Conservation (phyloP, 257 asterid genomes). For the Voacanga thouarsii region DNA sequence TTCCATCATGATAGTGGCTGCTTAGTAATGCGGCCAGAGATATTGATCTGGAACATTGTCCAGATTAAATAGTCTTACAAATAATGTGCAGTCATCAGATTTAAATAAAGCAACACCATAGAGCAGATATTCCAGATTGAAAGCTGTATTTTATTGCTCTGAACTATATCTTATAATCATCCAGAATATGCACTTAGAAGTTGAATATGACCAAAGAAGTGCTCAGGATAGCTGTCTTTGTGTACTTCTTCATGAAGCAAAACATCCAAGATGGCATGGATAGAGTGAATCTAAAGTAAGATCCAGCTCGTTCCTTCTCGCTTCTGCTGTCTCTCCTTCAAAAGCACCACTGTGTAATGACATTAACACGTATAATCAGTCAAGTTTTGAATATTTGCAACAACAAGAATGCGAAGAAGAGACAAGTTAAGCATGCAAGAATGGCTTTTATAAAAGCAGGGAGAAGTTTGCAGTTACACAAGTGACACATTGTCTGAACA, state of each 20-base stretch:
- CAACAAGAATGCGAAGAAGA: not conserved
- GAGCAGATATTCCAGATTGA: not conserved
- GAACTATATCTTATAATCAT: not conserved
- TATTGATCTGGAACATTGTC: not conserved
- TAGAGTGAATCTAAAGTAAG: constrained; percentile 77
- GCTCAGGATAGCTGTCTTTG: not conserved
- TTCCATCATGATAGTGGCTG: not conserved
- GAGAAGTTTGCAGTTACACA: not conserved
- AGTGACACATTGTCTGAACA: not conserved
- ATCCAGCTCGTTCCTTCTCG: constrained; percentile 66
- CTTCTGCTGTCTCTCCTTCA: constrained; percentile 50
- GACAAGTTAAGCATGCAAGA: not conserved
- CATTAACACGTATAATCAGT: not conserved
- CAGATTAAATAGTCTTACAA: not conserved
- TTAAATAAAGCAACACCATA: not conserved
- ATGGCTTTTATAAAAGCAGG: not conserved
- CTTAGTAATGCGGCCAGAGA: not conserved
- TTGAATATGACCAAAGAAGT: not conserved
- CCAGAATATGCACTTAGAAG: not conserved
- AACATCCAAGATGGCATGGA: constrained; percentile 81
- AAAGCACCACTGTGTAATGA: constrained; percentile 24
- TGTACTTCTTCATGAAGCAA: constrained; percentile 23
- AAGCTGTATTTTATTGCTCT: not conserved
- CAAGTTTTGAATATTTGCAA: not conserved
- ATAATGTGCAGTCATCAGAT: not conserved